phyloP scores from a whole-genome alignment of 768 basidiomycete genomes.

The Lactifluus subvellereus region DNA sequence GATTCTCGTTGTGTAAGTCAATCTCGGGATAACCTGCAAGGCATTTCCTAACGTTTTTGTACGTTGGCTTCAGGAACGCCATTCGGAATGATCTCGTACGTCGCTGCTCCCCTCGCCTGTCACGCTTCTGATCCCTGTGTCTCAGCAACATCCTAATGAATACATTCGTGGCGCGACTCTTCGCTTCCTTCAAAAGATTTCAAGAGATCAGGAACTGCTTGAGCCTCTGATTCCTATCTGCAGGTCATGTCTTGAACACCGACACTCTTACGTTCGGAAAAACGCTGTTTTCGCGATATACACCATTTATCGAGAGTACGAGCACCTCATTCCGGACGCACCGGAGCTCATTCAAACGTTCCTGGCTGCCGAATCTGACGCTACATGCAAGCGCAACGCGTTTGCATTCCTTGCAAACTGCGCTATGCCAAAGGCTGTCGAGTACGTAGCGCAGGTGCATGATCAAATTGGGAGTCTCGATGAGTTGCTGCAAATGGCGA shows the following conservation, averaged over 20 bases:
- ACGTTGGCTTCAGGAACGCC: conserved; percentile 60
- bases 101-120: conserved; percentile 14
- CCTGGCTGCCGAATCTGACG: conserved; percentile 91
- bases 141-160: conserved; percentile 97
- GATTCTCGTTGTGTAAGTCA: conserved; percentile 93
- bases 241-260: conserved; percentile 91
- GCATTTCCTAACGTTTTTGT: conserved; percentile 1
- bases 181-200: conserved; percentile 92
- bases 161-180: conserved; percentile 98
- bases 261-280: conserved; percentile 96
- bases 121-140: conserved; percentile 9
- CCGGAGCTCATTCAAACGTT: conserved; percentile 95
- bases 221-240: conserved; percentile 95
- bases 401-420: conserved; percentile 89
- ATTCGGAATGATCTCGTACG: conserved; percentile 94
- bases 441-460: conserved; percentile 82
- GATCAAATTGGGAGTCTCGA: conserved; percentile 80
- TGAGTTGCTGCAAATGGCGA: conserved; percentile 90
- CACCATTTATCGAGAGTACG: conserved; percentile 91
- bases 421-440: conserved; percentile 85
- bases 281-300: conserved; percentile 96
- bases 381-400: conserved; percentile 95
- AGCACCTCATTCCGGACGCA: conserved; percentile 92
- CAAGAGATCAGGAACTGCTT: conserved; percentile 86
- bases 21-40: conserved; percentile 15